Conservation (phyloP, 2,329 filamentous ascomycete genomes). For the Paracamarosporium sp. region DNA sequence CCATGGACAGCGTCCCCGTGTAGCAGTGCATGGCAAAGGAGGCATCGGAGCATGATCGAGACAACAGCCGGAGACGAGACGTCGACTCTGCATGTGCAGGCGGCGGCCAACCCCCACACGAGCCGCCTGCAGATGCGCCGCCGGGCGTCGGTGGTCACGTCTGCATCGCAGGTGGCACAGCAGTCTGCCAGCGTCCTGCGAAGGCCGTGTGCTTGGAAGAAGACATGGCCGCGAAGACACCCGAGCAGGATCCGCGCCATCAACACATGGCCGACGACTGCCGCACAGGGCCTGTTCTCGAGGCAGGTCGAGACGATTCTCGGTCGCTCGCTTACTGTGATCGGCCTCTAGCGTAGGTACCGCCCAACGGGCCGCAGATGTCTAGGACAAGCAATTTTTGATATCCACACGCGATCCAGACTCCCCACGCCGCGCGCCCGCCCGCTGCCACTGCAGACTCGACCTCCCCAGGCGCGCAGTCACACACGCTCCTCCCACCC, state of each 20-base stretch:
- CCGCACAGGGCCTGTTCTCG: neutral
- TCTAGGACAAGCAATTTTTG: constrained; percentile 1
- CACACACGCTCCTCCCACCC: neutral
- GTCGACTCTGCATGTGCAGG: neutral
- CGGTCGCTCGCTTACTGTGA: neutral
- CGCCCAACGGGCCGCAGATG: neutral
- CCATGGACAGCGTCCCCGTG: too few species aligned
- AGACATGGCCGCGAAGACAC: neutral
- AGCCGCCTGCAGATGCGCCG: neutral
- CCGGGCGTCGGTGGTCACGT: neutral
- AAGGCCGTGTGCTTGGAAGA: neutral
- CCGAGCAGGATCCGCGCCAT: neutral
- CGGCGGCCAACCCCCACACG: neutral
- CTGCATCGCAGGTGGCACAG: neutral
- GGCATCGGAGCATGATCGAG: neutral
- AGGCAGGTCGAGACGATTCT: neutral
- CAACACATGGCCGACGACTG: neutral
- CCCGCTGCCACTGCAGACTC: neutral
- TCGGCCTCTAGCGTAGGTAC: neutral
- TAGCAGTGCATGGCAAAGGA: too few species aligned
- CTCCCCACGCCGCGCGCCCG: neutral
- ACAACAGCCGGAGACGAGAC: neutral
- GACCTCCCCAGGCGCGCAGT: neutral
- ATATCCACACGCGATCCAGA: constrained; percentile 3
- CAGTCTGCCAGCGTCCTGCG: neutral